Conservation (phyloP, 2,329 filamentous ascomycete species). For the Talaromyces sp. region DNA sequence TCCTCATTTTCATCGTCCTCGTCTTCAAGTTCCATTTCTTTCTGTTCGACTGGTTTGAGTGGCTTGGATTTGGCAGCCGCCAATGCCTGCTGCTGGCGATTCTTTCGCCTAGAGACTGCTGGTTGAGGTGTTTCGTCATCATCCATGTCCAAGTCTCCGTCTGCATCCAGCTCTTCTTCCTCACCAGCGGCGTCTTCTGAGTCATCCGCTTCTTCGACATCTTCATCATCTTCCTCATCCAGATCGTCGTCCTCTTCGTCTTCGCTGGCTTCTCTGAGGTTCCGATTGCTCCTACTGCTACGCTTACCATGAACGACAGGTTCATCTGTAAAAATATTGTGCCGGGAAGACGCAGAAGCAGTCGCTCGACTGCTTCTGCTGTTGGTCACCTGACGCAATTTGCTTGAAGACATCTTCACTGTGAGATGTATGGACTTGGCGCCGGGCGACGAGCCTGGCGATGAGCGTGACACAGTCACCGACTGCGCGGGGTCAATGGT, state of each 20-base stretch:
- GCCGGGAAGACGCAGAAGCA: conserved; percentile 11
- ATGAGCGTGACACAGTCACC: conserved; percentile 37
- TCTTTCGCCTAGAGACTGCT: conserved; percentile 33
- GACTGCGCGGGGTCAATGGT: conserved; percentile 26
- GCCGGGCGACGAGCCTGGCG: conserved; percentile 35
- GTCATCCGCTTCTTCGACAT: conserved; percentile 36
- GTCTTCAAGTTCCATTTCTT: conserved; percentile 32
- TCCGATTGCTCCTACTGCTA: conserved; percentile 45
- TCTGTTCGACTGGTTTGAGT: conserved; percentile 46
- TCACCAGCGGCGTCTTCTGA: conserved; percentile 35
- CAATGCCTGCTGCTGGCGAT: conserved; percentile 37
- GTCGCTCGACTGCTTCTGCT: conserved; percentile 21
- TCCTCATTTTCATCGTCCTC: conserved; percentile 53
- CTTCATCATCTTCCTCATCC: conserved; percentile 33
- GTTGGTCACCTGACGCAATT: conserved; percentile 47
- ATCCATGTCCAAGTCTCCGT: conserved; percentile 45
- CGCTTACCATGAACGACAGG: conserved; percentile 46
- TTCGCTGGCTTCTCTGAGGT: conserved; percentile 44
- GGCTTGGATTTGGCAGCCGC: conserved; percentile 34
- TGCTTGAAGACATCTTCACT: conserved; percentile 49
- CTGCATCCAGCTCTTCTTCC: conserved; percentile 34
- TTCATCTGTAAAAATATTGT: conserved; percentile 45
- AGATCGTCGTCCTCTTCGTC: conserved; percentile 48
- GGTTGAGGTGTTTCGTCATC: conserved; percentile 43
- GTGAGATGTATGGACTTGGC: conserved; percentile 45